These are phyloP conservation scores for Linnemannia exigua DNA, from an alignment of 192 early-diverging fungal species.

Conservation along the genomic window DNA sequence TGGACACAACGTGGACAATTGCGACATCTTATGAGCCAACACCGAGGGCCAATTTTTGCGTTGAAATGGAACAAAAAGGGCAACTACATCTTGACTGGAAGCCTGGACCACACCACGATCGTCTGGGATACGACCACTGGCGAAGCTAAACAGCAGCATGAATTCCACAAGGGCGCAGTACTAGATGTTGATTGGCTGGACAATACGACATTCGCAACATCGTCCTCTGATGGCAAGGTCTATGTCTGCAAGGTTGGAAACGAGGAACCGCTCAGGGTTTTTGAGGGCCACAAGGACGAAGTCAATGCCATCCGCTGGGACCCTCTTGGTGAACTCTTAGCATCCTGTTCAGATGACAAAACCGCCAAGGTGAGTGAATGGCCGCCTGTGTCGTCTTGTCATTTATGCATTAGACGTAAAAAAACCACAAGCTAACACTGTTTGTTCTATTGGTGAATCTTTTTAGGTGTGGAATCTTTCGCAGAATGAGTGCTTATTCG, in stretches of 20 bases:
- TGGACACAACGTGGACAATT: conserved; percentile 77
- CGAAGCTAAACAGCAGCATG: conserved; percentile 79
- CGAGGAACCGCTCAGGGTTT: conserved; percentile 77
- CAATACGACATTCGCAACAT: conserved; percentile 91
- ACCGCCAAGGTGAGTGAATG: conserved; percentile 70
- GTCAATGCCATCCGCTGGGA: conserved; percentile 87
- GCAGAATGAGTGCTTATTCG: conserved; percentile 67
- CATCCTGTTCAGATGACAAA: conserved; percentile 84
- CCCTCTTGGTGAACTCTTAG: conserved; percentile 72
- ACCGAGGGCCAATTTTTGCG: conserved; percentile 86
- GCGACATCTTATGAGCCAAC: conserved; percentile 63
- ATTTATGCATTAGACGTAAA: no score
- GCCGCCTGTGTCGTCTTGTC: neutral
- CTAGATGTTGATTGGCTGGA: conserved; percentile 96
- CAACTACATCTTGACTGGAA: conserved; percentile 78
- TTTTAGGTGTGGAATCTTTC: conserved; percentile 75
- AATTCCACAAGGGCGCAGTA: conserved; percentile 67
- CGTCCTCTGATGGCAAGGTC: conserved; percentile 84
- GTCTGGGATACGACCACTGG: conserved; percentile 90
- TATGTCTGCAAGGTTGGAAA: conserved; percentile 84
- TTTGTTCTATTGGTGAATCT: neutral
- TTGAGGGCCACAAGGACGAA: conserved; percentile 84
- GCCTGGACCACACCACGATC: conserved; percentile 83
- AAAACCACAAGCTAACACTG: neutral
- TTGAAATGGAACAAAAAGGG: conserved; percentile 91